Conservation (phyloP, 2,329 filamentous ascomycete genomes). For the Trichoderma harzianum region DNA sequence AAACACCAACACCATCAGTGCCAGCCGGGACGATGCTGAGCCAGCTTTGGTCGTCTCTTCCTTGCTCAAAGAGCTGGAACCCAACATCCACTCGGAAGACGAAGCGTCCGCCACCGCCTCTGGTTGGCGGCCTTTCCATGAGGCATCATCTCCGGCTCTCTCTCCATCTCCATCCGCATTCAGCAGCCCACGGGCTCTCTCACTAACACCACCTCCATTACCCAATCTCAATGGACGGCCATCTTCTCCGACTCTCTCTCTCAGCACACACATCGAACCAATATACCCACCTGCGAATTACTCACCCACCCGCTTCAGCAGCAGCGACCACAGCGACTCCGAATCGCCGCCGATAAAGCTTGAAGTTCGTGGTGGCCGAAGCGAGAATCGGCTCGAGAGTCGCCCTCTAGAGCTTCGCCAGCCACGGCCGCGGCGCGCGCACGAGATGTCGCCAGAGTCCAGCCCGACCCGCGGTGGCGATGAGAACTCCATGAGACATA, state of each 20-base stretch:
- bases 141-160: slow-evolving; percentile 58
- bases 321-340: slow-evolving; percentile 46
- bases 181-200: slow-evolving; percentile 65
- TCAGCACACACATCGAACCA: slow-evolving; percentile 70
- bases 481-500: slow-evolving; percentile 58
- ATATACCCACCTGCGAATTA: slow-evolving; percentile 73
- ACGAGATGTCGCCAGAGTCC: slow-evolving; percentile 30
- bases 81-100: slow-evolving; percentile 56
- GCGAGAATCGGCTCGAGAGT: slow-evolving; percentile 26
- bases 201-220: slow-evolving; percentile 66
- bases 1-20: slow-evolving; percentile 22
- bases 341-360: slow-evolving; percentile 33
- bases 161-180: slow-evolving; percentile 63
- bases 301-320: slow-evolving; percentile 53
- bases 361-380: slow-evolving; percentile 24
- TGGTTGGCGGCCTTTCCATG: slow-evolving; percentile 32
- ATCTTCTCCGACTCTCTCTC: slow-evolving; percentile 61
- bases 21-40: slow-evolving; percentile 39
- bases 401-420: slow-evolving; percentile 49
- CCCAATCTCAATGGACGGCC: slow-evolving; percentile 51
- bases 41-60: slow-evolving; percentile 85
- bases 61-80: slow-evolving; percentile 82
- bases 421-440: slow-evolving; percentile 48
- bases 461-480: slow-evolving; percentile 39
- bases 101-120: slow-evolving; percentile 36